Evolutionary conservation across 805 yeast species (phyloP), one percentile per base, ranked within the genome.

Genomic region (Clavispora phyllophila): DNA sequence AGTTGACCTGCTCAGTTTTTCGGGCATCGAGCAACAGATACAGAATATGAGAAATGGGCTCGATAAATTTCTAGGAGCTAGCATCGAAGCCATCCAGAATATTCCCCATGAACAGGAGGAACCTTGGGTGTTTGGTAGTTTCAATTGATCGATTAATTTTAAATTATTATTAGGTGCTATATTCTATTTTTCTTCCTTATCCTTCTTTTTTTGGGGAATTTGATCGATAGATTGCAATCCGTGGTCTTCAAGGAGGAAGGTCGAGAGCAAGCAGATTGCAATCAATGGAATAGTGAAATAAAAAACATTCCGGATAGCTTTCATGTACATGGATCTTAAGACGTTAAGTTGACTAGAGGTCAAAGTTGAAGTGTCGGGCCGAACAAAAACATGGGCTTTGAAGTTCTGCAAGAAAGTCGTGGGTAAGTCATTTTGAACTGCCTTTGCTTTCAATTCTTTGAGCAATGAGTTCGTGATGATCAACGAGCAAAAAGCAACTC

Each of bases 401-500:
- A 67, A 48, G 13, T 53, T 54, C 10, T 51, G 53, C 50, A 49
- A 59, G 44, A 41, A 55, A 44, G 18, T 18, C 22, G 9, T 23
- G 4, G 47, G 35, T 22, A 40, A 48, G 15, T 7, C 38, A 8
- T 10, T 18, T 15, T 33, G 34, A 7, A 29, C 31, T 15, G 39
- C n/a, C 19, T 42, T 42, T 9, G 20, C 27, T 5, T 45, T 40
- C 19, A 66, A 52, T 28, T 60, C 53, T 32, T 49, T 46, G 42
- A 63, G 42, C 29, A 69, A 48, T 0, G 68, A 51, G 46, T 68
- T 70, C 42, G 69, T 60, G 15, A 68, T 58, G 24, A 66, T 65
- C 13, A 67, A 58, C 1, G 75, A 65, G 19, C 65, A 56, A 9
- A 75, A 58, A 0, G 84, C 82, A 28, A 79, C 62, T 0, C 85